These are phyloP conservation scores for Suhomyces canberraensis DNA, from an alignment of 805 yeast species.

Conservation along the genomic window DNA sequence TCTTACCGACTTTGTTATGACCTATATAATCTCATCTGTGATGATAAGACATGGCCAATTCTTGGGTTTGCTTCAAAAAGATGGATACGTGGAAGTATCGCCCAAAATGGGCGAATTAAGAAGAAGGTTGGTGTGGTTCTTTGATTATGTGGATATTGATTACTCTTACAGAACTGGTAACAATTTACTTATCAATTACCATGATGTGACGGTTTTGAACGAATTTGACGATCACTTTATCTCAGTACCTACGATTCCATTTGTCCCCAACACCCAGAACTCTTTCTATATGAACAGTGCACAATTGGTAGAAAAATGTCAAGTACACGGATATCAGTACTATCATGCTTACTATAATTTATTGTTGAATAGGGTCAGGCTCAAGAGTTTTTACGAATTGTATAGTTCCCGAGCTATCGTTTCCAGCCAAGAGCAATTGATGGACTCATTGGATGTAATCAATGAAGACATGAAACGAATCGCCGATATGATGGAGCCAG, in stretches of 20 bases:
- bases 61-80: conserved; percentile 54
- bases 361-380: conserved; percentile 20
- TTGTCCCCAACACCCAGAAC: conserved; percentile 2
- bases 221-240: conserved; percentile 13
- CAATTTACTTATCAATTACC: conserved; percentile 43
- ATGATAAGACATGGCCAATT: conserved; percentile 55
- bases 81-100: conserved; percentile 35
- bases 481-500: conserved; percentile 16
- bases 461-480: conserved; percentile 21
- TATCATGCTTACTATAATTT: conserved; percentile 14
- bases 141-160: conserved; percentile 47
- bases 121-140: conserved; percentile 47
- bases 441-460: conserved; percentile 9
- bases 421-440: conserved; percentile 3
- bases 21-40: conserved; percentile 39
- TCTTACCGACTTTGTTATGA: conserved; percentile 30
- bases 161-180: conserved; percentile 45
- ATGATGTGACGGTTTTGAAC: conserved; percentile 32
- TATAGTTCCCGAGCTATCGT: conserved; percentile 17
- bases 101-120: conserved; percentile 33
- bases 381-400: conserved; percentile 20
- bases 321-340: conserved; percentile 6
- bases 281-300: background rate
- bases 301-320: conserved; percentile 7
- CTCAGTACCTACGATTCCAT: conserved; percentile 13